Evolutionary conservation across 1,284 basidiomycete species (phyloP).

Genomic region (Leccinum brunneo-olivaceum): DNA sequence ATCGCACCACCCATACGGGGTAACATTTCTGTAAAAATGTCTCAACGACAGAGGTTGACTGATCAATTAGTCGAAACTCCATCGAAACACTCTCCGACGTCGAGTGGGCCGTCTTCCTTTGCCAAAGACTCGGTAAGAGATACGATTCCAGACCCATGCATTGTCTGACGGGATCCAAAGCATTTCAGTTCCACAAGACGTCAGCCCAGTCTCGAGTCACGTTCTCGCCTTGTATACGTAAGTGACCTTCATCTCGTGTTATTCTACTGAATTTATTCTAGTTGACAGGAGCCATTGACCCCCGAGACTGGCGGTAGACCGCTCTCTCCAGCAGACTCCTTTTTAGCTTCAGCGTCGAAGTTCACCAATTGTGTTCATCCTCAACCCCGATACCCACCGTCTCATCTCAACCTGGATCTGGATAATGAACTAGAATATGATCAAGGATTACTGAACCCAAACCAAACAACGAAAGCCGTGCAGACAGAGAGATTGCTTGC

Average conservation of each 20-base stretch:
- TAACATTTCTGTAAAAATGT: slow-evolving; percentile 18
- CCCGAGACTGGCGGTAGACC: slow-evolving; percentile 54
- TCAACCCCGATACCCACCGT: slow-evolving; percentile 32
- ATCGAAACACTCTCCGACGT: slow-evolving; percentile 34
- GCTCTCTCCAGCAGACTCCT: slow-evolving; percentile 50
- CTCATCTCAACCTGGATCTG: slow-evolving; percentile 42
- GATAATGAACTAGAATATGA: slow-evolving; percentile 39
- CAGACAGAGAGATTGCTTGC: slow-evolving; percentile 59
- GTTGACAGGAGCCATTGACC: slow-evolving; percentile 50
- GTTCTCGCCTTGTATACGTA: slow-evolving; percentile 36
- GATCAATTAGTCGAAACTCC: slow-evolving; percentile 33
- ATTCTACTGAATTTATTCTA: no score
- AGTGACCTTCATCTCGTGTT: slow-evolving; percentile 15
- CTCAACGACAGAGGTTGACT: slow-evolving; percentile 8
- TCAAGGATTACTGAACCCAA: slow-evolving; percentile 29
- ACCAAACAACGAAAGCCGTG: slow-evolving; percentile 54
- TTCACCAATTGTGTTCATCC: slow-evolving; percentile 37
- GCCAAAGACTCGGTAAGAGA: slow-evolving; percentile 33
- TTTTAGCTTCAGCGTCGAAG: slow-evolving; percentile 36
- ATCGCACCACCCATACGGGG: slow-evolving; percentile 40
- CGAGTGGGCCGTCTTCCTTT: slow-evolving; percentile 37
- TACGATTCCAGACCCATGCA: not conserved
- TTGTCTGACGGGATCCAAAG: slow-evolving; percentile 18
- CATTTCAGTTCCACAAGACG: slow-evolving; percentile 21
- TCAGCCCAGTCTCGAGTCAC: slow-evolving; percentile 32